Evolutionary conservation across 2,329 filamentous ascomycete genomes (phyloP).

Genomic region (Verticillium longisporum): DNA sequence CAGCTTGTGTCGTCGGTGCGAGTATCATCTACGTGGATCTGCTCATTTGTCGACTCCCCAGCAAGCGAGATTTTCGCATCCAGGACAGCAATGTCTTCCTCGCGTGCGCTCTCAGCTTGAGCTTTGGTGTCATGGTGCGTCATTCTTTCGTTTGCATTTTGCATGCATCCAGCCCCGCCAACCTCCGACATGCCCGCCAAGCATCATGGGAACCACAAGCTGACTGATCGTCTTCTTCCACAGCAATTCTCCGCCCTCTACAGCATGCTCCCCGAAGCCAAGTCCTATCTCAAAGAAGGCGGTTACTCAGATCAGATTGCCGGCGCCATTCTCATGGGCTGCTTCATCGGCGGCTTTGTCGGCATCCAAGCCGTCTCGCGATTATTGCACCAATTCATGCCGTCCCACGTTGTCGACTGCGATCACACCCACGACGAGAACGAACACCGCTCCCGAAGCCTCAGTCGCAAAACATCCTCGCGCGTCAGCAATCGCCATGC

Average conservation of each 20-base stretch:
- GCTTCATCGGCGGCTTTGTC: constrained; percentile 65
- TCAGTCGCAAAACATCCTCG: constrained; percentile 5
- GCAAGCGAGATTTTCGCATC: constrained; percentile 73
- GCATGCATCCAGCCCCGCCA: not conserved
- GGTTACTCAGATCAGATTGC: constrained; percentile 61
- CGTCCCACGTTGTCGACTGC: constrained; percentile 75
- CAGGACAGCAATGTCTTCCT: constrained; percentile 85
- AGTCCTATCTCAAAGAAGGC: constrained; percentile 65
- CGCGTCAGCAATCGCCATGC: constrained; percentile 3
- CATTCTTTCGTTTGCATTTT: not conserved
- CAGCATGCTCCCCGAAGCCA: constrained; percentile 86
- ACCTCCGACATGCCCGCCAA: not conserved
- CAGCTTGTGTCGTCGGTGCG: constrained; percentile 66
- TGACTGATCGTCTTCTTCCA: constrained; percentile 2
- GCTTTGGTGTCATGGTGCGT: constrained; percentile 90
- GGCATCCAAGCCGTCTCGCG: constrained; percentile 70
- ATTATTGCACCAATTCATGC: constrained; percentile 65
- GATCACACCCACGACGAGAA: constrained; percentile 64
- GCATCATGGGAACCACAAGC: not conserved
- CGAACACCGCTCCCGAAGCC: constrained; percentile 16
- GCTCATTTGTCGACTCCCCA: constrained; percentile 64
- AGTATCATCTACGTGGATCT: constrained; percentile 83
- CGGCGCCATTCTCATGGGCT: constrained; percentile 60
- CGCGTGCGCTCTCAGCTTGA: constrained; percentile 81
- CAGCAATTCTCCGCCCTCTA: constrained; percentile 89